These are phyloP conservation scores for Astragalus membranaceus DNA, from an alignment of 306 rosid species.

Conservation along the genomic window DNA sequence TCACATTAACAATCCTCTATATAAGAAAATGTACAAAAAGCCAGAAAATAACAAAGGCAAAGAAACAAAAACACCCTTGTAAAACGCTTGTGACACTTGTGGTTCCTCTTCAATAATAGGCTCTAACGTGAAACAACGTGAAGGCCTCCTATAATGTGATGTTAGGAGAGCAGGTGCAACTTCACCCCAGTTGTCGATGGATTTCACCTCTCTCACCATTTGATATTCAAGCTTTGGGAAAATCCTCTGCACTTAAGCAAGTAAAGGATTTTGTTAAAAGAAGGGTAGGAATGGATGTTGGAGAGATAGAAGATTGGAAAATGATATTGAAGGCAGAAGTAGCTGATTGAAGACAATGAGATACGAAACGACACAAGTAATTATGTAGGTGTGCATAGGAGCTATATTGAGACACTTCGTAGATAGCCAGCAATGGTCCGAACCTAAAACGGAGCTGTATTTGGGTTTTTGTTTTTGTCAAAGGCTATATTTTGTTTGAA, in stretches of 20 bases:
- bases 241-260: background rate
- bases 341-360: background rate
- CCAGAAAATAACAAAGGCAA: constrained; percentile 21
- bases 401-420: no score
- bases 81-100: background rate
- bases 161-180: constrained; percentile 21
- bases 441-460: no score
- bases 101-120: constrained; percentile 32
- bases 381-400: background rate
- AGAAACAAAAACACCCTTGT: constrained; percentile 6
- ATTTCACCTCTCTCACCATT: constrained; percentile 12
- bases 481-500: background rate
- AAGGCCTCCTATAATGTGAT: constrained; percentile 2
- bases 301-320: background rate
- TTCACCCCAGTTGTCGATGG: constrained; percentile 21
- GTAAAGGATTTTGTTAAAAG: background rate
- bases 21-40: constrained; percentile 20
- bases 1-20: constrained; percentile 17
- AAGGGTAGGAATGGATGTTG: background rate
- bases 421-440: no score
- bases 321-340: background rate
- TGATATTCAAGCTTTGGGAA: background rate
- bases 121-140: constrained; percentile 8
- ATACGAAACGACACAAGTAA: background rate
- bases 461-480: no score